These are phyloP conservation scores for Melaleuca quinquenervia DNA, from an alignment of 345 rosid genomes.

Conservation along the genomic window DNA sequence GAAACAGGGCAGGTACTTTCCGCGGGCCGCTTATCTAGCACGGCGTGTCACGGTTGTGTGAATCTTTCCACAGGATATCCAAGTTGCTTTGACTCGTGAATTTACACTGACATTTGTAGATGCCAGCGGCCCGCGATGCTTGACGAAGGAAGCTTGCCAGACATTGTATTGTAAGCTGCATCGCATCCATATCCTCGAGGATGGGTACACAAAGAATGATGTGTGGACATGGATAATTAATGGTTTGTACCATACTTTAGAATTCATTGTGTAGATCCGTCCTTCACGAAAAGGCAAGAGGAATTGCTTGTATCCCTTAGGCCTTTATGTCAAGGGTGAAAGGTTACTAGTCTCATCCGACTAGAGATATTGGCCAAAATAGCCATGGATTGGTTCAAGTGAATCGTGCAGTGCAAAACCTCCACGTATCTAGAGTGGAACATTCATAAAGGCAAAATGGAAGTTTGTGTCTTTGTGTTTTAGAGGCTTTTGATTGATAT, in stretches of 20 bases:
- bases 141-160: not conserved
- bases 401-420: too few relatives aligned
- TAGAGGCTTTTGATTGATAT: not conserved
- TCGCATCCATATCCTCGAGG: not conserved
- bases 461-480: not conserved
- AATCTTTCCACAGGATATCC: not conserved
- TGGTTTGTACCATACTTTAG: rapidly evolving
- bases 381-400: not conserved
- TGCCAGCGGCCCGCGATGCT: not conserved
- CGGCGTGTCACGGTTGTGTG: not conserved
- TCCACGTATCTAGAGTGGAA: not conserved
- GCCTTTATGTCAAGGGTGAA: rapidly evolving
- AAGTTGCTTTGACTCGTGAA: not conserved
- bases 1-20: not conserved
- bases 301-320: not conserved
- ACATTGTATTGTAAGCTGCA: not conserved
- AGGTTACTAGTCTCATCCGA: not conserved
- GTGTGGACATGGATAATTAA: rapidly evolving
- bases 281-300: not conserved
- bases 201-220: not conserved
- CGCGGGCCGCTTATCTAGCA: not conserved
- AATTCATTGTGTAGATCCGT: not conserved
- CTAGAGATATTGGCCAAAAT: not conserved
- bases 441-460: not conserved
- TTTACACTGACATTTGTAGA: not conserved